These are phyloP conservation scores for Suillus hirtellus DNA, from an alignment of 768 basidiomycete species.

Conservation along the genomic window DNA sequence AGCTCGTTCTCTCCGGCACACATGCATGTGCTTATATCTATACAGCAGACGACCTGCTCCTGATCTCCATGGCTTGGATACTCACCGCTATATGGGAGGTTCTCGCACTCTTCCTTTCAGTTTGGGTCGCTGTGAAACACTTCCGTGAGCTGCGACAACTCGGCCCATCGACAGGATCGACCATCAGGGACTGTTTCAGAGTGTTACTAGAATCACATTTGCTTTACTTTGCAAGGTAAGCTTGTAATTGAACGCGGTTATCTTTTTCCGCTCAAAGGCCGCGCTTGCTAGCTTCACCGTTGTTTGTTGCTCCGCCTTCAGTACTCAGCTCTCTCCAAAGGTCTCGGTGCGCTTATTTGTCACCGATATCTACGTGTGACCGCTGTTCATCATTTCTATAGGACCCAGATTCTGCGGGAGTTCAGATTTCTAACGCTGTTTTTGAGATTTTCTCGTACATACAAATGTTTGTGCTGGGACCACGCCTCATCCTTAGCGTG, in stretches of 20 bases:
- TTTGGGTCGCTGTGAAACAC: background rate
- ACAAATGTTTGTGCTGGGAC: slow-evolving; percentile 5
- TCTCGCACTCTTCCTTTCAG: background rate
- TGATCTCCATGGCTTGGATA: background rate
- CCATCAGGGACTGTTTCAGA: background rate
- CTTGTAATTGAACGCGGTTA: background rate
- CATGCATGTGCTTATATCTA: background rate
- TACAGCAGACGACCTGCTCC: background rate
- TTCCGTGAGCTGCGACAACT: background rate
- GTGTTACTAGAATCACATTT: background rate
- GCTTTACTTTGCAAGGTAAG: slow-evolving; percentile 1
- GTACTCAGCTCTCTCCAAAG: background rate
- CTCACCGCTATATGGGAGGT: background rate
- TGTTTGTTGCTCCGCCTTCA: background rate
- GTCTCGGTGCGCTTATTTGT: background rate
- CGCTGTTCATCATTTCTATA: background rate
- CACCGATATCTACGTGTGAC: background rate
- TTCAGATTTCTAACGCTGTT: background rate
- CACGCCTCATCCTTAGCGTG: background rate
- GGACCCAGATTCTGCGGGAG: background rate
- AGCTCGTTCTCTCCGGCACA: background rate
- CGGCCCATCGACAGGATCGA: no score
- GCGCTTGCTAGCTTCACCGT: background rate
- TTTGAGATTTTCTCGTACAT: background rate
- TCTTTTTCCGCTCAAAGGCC: background rate